Evolutionary conservation across 2,329 filamentous ascomycete genomes (phyloP), one percentile per base, ranked within the genome.

Genomic region (Colletotrichum tabaci): DNA sequence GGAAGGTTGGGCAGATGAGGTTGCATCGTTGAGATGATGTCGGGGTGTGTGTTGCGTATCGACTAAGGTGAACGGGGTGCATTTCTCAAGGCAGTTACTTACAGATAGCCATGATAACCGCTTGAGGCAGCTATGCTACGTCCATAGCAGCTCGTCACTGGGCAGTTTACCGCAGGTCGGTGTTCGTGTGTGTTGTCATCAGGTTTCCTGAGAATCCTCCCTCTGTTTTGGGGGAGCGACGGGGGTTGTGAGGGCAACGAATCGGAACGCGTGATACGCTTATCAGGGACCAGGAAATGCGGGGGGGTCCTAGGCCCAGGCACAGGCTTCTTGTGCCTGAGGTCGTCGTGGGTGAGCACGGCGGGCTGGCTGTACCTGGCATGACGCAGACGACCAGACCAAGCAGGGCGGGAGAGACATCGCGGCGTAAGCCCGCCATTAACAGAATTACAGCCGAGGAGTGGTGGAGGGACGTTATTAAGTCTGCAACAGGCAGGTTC

Each of bases 401-500:
- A 18, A 56, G 61, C 50, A 23, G 47, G 60, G 35, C 30, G 12
- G 60, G 47, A 13, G 58, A 61, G 44, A 49, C 21, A n/a, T 9
- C 18, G 44, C 30, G 21, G 44, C 61, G 38, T 56, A 67, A 52
- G 35, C 44, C 26, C 18, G 16, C 12, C 47, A 70, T 53, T 71
- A 71, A 58, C 68, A 63, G 38, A 42, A 3, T 15, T 1, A 3
- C n/a, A 18, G 8, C n/a, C 3, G 3, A 0, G 4, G 7, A 10
- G 13, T 5, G 15, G 26, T 26, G n/a, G 7, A 12, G 16, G 21
- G 21, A 40, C n/a, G 64, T 63, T 68, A 68, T 46, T 23, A 16
- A 18, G 47, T 63, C 68, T 68, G 57, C 68, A 71, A 68, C 68
- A 71, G 68, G 68, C 65, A 71, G 68, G 68, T 71, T 53, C 65